Evolutionary conservation across 805 yeast species (phyloP), one percentile per base, ranked within the genome.

Genomic region (Tetrapisispora fleetii): DNA sequence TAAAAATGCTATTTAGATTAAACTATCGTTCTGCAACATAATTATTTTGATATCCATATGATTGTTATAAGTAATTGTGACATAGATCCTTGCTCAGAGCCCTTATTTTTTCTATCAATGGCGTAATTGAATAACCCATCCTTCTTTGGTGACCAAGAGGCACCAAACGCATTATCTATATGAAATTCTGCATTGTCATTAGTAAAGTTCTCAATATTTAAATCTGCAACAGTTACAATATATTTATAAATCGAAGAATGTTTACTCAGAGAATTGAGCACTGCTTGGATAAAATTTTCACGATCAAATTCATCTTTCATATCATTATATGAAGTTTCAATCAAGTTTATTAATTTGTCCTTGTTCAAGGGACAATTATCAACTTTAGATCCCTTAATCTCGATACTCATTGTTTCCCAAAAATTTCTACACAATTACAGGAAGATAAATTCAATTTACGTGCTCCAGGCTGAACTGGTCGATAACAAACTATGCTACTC

Each of bases 211-310:
- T 2, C 37, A 5, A 18, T 59, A 56, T 56, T 57, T 5, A 79
- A 50, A 2, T 56, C 54, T 19, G 78, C 72, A 2, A 71, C 58
- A 40, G 72, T 75, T 14, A 78, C 72, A 39, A 81, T 57, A 60
- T 78, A 80, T 60, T 81, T 81, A 60, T 76, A 79, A 46, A 72
- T 71, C 6, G 82, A 73, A 3, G 84, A 77, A 52, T 70, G 72
- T 43, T 55, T 55, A 28, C 69, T 63, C 39, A 80, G 58, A 28
- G 58, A 56, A 17, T 56, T 60, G 3, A 78, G 59, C 3, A 77
- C 46, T 1, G 21, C 35, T 7, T 60, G 52, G 17, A 70, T 67
- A 40, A 72, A 54, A 19, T 53, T 58, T 22, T 66, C 59, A 21
- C 43, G 24, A 5, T 41, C 14, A 27, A 40, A 22, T n/a, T 38